These are phyloP conservation scores for Fraxinus ornus DNA, from an alignment of 305 asterid species.

Conservation along the genomic window DNA sequence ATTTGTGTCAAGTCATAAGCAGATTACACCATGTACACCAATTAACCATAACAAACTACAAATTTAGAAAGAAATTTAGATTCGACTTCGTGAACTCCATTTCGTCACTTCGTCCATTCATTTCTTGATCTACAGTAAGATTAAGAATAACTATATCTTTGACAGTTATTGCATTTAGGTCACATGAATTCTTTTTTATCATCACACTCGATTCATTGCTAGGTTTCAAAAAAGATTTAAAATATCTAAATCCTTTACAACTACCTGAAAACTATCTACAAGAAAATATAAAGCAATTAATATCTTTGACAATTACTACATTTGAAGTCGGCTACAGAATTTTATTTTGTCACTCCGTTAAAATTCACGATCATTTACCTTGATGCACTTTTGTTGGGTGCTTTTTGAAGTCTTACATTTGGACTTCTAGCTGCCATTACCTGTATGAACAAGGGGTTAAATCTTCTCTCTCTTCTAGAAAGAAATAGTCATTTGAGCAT, in stretches of 20 bases:
- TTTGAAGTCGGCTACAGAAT: neutral
- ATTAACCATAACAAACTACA: neutral
- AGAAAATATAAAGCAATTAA: neutral
- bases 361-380: constrained; percentile 38
- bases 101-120: neutral
- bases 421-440: constrained; percentile 99
- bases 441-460: constrained; percentile 30
- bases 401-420: constrained; percentile 62
- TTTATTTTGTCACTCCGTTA: neutral
- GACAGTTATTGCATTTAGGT: neutral
- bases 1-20: constrained; percentile 5
- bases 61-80: neutral
- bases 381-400: constrained; percentile 60
- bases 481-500: neutral
- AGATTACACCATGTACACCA: neutral
- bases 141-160: neutral
- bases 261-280: neutral
- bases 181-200: neutral
- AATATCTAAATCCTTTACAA: neutral
- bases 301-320: neutral
- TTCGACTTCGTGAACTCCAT: neutral
- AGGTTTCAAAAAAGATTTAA: neutral
- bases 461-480: neutral
- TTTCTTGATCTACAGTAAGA: neutral
- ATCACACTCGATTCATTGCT: neutral